A percentile compares a stretch with the other conserved stretches of the same genome.
These are phyloP conservation scores for Penicillium daleae DNA, from an alignment of 495 filamentous ascomycete species.

Conservation along the genomic window DNA sequence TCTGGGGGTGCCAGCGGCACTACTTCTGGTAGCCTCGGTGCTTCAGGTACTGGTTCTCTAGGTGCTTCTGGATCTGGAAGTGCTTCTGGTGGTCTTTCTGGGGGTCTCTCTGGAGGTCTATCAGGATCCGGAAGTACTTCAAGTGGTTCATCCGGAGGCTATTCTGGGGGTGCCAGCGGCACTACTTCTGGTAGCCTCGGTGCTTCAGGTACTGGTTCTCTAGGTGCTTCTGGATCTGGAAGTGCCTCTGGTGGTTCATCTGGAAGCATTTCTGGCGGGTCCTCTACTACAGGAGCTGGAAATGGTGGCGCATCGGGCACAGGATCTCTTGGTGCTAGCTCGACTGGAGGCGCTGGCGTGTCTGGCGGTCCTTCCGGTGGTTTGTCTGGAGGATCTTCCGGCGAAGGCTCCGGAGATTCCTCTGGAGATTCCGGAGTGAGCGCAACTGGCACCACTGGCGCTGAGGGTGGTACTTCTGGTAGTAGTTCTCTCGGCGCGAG, in stretches of 20 bases:
- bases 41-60: too few species aligned
- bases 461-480: constrained; percentile 5
- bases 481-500: constrained; percentile 15
- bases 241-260: neutral
- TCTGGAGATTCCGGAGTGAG: constrained; percentile 1
- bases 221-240: constrained; percentile 7
- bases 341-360: neutral
- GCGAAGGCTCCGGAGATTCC: neutral
- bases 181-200: constrained; percentile 3
- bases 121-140: too few species aligned
- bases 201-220: constrained; percentile 9
- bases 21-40: too few species aligned
- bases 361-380: constrained; percentile 2
- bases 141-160: constrained; percentile 4
- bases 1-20: constrained; percentile 1
- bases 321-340: too few species aligned
- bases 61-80: neutral
- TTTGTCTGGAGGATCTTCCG: neutral
- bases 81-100: too few species aligned
- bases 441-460: neutral
- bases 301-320: too few species aligned
- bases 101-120: too few species aligned
- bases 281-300: neutral
- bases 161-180: neutral
- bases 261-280: neutral